Conservation (phyloP, 202 grass and related monocot species). For the Digitaria exilis region DNA sequence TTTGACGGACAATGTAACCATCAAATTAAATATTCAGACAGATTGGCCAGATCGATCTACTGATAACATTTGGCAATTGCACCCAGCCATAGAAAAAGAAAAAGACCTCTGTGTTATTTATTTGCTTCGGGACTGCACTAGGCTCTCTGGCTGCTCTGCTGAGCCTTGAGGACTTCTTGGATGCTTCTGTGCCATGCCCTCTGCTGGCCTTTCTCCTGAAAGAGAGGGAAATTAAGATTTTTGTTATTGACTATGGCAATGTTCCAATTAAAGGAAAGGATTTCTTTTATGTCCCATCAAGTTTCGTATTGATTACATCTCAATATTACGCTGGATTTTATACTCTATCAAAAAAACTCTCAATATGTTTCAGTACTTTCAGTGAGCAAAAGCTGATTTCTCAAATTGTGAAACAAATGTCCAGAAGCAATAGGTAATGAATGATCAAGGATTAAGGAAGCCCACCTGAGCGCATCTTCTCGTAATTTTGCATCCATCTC, state of each 20-base stretch:
- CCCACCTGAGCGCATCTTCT: constrained; percentile 79
- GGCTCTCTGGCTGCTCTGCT: constrained; percentile 57
- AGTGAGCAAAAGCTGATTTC: constrained; percentile 11
- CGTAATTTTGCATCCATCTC: constrained; percentile 93
- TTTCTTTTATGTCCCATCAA: not conserved
- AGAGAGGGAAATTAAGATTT: not conserved
- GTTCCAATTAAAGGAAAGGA: not conserved
- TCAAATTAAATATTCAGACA: constrained; percentile 7
- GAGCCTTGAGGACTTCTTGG: constrained; percentile 68
- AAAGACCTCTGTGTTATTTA: constrained; percentile 35
- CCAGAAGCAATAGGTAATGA: too few relatives aligned
- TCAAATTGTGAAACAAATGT: not conserved
- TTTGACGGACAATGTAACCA: not conserved
- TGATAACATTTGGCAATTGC: constrained; percentile 26
- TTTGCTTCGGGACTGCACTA: constrained; percentile 38
- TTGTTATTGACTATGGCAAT: not conserved
- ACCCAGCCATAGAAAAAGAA: constrained; percentile 28
- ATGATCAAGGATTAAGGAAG: too few relatives aligned
- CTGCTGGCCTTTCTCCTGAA: constrained; percentile 66
- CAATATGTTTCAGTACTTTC: too few relatives aligned
- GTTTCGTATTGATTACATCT: not conserved
- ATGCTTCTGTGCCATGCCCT: constrained; percentile 53
- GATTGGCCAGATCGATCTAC: not conserved
- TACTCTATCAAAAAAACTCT: too few relatives aligned
- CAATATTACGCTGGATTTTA: too few relatives aligned